A percentile compares a stretch with the other conserved stretches of the same genome.
These are phyloP conservation scores for Suhomyces emberorum DNA, from an alignment of 805 yeast species.

Conservation along the genomic window DNA sequence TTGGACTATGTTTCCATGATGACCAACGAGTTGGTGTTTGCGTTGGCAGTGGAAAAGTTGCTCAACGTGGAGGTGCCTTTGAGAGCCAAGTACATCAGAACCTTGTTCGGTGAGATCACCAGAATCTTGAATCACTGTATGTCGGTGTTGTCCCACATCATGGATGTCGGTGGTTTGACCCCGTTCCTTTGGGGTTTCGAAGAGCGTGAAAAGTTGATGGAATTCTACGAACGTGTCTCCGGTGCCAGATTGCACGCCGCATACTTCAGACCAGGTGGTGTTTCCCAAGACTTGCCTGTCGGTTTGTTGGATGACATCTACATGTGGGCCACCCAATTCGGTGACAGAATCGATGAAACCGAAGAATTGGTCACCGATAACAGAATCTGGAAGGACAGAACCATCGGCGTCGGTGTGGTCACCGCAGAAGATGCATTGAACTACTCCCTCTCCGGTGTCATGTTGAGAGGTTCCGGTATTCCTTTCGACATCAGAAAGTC, in stretches of 20 bases:
- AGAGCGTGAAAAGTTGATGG: conserved; percentile 91
- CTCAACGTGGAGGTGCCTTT: conserved; percentile 81
- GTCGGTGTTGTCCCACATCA: conserved; percentile 84
- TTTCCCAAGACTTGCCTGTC: conserved; percentile 80
- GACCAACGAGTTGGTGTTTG: conserved; percentile 85
- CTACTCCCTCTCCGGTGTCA: conserved; percentile 78
- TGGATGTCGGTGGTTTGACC: conserved; percentile 93
- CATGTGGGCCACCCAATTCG: conserved; percentile 96
- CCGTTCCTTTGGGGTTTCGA: conserved; percentile 94
- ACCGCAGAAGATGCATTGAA: conserved; percentile 85
- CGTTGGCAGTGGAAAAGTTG: conserved; percentile 80
- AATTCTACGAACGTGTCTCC: conserved; percentile 84
- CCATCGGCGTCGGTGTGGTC: conserved; percentile 73
- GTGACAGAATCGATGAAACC: conserved; percentile 86
- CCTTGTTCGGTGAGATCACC: conserved; percentile 83
- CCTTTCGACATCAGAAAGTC: conserved; percentile 84
- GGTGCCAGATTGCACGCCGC: conserved; percentile 91
- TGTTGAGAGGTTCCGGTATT: conserved; percentile 88
- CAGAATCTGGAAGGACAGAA: conserved; percentile 89
- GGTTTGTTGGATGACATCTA: conserved; percentile 86
- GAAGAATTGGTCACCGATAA: conserved; percentile 88
- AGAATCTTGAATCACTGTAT: conserved; percentile 79
- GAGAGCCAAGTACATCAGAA: conserved; percentile 81
- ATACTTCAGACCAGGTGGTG: conserved; percentile 90
- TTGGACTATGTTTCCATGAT: conserved; percentile 83